phyloP scores from a whole-genome alignment of 768 basidiomycete species.

The Lactarius indigo region DNA sequence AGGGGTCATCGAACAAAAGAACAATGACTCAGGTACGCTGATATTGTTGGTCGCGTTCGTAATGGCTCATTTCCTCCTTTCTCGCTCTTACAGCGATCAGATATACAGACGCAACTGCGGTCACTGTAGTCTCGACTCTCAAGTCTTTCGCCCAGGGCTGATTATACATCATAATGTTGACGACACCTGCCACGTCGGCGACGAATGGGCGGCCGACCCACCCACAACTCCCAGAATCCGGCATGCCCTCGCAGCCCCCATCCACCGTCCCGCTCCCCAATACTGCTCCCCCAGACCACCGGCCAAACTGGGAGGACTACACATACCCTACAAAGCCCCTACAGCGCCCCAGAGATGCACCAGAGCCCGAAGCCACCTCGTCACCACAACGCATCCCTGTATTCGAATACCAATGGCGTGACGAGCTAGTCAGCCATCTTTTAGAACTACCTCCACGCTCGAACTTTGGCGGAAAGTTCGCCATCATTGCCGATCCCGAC shows the following conservation, averaged over 20 bases:
- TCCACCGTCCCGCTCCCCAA: not conserved
- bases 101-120: not conserved
- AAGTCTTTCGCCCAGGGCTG: not conserved
- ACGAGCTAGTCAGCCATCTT: slow-evolving; percentile 4
- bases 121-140: not conserved
- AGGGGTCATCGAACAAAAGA: no score
- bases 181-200: not conserved
- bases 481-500: slow-evolving; percentile 4
- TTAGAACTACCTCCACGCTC: not conserved
- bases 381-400: not conserved
- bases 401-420: slow-evolving; percentile 8
- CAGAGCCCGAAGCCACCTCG: not conserved
- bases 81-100: not conserved
- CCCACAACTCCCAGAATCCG: not conserved
- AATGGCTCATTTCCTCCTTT: not conserved
- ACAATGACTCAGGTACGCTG: not conserved
- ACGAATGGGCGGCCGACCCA: not conserved
- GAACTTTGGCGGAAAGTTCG: slow-evolving; percentile 14
- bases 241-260: not conserved
- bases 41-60: not conserved
- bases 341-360: not conserved
- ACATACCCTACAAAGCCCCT: not conserved
- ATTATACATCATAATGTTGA: not conserved
- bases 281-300: not conserved
- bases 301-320: not conserved